A percentile compares a stretch with the other conserved stretches of the same genome.
These are phyloP conservation scores for Phytophthora pluvialis DNA, from an alignment of 352 stramenopile species.

Conservation along the genomic window DNA sequence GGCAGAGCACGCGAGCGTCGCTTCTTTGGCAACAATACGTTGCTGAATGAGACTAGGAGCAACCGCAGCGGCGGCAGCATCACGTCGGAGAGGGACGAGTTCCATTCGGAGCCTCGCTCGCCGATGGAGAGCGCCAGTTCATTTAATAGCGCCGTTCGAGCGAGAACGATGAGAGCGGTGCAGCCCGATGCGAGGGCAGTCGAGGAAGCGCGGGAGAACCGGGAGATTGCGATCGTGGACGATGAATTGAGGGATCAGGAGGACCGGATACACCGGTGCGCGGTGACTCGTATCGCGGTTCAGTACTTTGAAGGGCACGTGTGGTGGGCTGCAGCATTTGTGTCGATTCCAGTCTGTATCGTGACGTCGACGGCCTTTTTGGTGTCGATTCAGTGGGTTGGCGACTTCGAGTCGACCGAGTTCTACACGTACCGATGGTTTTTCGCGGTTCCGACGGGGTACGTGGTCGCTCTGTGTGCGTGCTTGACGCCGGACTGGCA, in stretches of 20 bases:
- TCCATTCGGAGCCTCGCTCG: not conserved
- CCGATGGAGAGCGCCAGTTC: not conserved
- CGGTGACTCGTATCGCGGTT: constrained; percentile 26
- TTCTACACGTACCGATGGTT: constrained; percentile 57
- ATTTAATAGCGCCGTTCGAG: not conserved
- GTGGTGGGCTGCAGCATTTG: constrained; percentile 45
- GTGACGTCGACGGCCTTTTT: constrained; percentile 44
- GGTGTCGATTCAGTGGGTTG: constrained; percentile 35
- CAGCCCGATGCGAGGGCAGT: constrained; percentile 15
- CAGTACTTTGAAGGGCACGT: constrained; percentile 36
- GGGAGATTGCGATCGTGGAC: constrained; percentile 36
- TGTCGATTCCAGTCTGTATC: constrained; percentile 38
- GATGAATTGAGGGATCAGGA: constrained; percentile 35
- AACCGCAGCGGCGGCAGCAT: constrained; percentile 27
- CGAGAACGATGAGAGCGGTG: constrained; percentile 1
- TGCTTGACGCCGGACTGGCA: constrained; percentile 54
- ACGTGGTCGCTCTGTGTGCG: constrained; percentile 47
- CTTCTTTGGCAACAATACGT: constrained; percentile 26
- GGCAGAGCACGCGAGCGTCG: not conserved
- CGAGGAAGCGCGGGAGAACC: constrained; percentile 32
- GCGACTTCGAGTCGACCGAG: constrained; percentile 44
- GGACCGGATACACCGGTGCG: constrained; percentile 29
- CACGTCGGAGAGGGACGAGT: constrained; percentile 6
- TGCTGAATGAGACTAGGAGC: constrained; percentile 23
- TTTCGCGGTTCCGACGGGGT: constrained; percentile 41